Evolutionary conservation across 352 stramenopile genomes (phyloP).

Genomic region (Phytophthora sp.): DNA sequence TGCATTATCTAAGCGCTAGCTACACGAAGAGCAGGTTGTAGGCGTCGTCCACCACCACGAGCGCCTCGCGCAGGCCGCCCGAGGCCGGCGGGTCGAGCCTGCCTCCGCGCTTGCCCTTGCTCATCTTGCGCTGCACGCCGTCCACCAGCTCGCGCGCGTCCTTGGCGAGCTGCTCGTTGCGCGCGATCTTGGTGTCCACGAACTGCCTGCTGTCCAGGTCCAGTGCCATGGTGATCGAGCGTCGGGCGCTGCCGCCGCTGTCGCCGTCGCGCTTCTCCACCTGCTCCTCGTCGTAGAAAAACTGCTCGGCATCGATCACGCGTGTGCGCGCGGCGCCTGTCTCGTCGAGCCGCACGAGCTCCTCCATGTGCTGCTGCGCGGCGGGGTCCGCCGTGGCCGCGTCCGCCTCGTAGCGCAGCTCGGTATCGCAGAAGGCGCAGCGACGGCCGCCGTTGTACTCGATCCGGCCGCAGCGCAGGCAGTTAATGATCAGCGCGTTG

Average conservation of each 20-base stretch:
- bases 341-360: slow-evolving; percentile 57
- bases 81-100: not conserved
- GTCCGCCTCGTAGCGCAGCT: slow-evolving; percentile 61
- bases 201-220: slow-evolving; percentile 58
- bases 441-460: slow-evolving; percentile 62
- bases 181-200: slow-evolving; percentile 38
- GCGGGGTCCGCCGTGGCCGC: slow-evolving; percentile 33
- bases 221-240: slow-evolving; percentile 49
- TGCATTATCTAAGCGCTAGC: slow-evolving; percentile 9
- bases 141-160: slow-evolving; percentile 61
- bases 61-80: slow-evolving; percentile 5
- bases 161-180: slow-evolving; percentile 63
- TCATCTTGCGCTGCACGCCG: slow-evolving; percentile 51
- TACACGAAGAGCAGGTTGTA: slow-evolving; percentile 64
- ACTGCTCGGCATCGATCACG: slow-evolving; percentile 52
- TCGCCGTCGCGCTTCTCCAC: slow-evolving; percentile 9
- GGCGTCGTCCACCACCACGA: slow-evolving; percentile 50
- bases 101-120: slow-evolving; percentile 30
- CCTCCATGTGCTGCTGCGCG: slow-evolving; percentile 61
- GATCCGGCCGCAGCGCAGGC: slow-evolving; percentile 67
- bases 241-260: slow-evolving; percentile 6
- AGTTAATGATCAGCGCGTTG: slow-evolving; percentile 73
- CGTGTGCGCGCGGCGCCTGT: slow-evolving; percentile 47
- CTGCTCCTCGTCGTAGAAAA: slow-evolving; percentile 41
- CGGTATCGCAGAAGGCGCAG: slow-evolving; percentile 63